Evolutionary conservation across 2,329 filamentous ascomycete species (phyloP).

Genomic region (Cladophialophora chaetospira): DNA sequence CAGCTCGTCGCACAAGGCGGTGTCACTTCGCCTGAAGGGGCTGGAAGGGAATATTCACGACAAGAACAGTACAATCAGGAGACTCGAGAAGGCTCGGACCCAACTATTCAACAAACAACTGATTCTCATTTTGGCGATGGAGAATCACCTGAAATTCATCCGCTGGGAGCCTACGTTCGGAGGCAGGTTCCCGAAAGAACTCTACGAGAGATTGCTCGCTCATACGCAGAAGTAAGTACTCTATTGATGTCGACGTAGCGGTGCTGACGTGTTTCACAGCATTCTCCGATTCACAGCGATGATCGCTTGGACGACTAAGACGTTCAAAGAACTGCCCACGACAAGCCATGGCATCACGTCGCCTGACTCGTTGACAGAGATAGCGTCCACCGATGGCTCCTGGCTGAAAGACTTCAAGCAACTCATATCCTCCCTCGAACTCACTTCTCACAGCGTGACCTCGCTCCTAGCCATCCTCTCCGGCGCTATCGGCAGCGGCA

Average conservation of each 20-base stretch:
- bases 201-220: constrained; percentile 66
- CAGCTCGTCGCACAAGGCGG: constrained; percentile 69
- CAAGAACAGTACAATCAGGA: constrained; percentile 43
- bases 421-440: constrained; percentile 61
- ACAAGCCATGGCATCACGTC: background rate
- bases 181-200: constrained; percentile 66
- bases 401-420: constrained; percentile 66
- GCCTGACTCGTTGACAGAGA: constrained; percentile 18
- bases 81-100: constrained; percentile 59
- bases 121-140: constrained; percentile 64
- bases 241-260: background rate
- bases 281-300: constrained; percentile 70
- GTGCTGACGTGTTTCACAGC: constrained; percentile 12
- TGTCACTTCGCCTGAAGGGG: constrained; percentile 60
- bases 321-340: constrained; percentile 42
- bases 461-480: constrained; percentile 70
- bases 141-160: constrained; percentile 65
- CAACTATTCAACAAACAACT: constrained; percentile 70
- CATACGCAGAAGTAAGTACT: constrained; percentile 51
- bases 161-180: constrained; percentile 73
- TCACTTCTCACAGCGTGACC: constrained; percentile 69
- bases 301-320: constrained; percentile 64
- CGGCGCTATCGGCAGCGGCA: constrained; percentile 65
- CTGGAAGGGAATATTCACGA: constrained; percentile 15
- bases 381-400: constrained; percentile 14